phyloP scores from a whole-genome alignment of 1,139 yeast genomes.

The Citeromyces hawaiiensis region DNA sequence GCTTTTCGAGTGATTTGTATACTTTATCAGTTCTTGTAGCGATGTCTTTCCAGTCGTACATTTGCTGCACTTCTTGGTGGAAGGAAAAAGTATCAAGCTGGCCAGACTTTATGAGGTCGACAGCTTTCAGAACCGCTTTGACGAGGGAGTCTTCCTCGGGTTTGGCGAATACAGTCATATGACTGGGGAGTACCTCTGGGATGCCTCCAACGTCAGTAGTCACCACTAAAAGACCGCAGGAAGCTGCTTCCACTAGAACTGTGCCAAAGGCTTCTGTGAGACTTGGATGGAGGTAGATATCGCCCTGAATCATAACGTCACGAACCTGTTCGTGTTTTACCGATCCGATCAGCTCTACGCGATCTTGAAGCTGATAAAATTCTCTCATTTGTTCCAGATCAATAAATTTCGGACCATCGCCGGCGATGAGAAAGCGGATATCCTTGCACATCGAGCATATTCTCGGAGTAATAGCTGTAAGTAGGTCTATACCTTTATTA shows the following conservation, averaged over 20 bases:
- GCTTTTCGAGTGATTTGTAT: constrained; percentile 28
- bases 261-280: constrained; percentile 98
- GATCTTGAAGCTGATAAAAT: constrained; percentile 68
- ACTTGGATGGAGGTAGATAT: constrained; percentile 87
- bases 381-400: constrained; percentile 96
- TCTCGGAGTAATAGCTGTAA: constrained; percentile 76
- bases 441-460: constrained; percentile 54
- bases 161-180: constrained; percentile 87
- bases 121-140: constrained; percentile 54
- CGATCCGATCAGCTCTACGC: constrained; percentile 78
- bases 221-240: constrained; percentile 87
- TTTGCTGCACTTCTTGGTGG: constrained; percentile 62
- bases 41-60: constrained; percentile 92
- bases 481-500: constrained; percentile 90
- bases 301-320: constrained; percentile 87
- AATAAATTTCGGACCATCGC: constrained; percentile 92
- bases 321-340: constrained; percentile 89
- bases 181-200: constrained; percentile 87
- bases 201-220: constrained; percentile 97
- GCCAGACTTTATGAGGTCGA: constrained; percentile 39
- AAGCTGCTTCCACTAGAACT: constrained; percentile 93
- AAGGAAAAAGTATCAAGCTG: constrained; percentile 60
- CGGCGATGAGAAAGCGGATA: constrained; percentile 79
- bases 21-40: constrained; percentile 80
- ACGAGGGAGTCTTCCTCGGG: constrained; percentile 78